Evolutionary conservation across 164 flowering plant species (phyloP), one percentile per base, ranked within the genome.

Genomic region (Vitis amurensis): DNA sequence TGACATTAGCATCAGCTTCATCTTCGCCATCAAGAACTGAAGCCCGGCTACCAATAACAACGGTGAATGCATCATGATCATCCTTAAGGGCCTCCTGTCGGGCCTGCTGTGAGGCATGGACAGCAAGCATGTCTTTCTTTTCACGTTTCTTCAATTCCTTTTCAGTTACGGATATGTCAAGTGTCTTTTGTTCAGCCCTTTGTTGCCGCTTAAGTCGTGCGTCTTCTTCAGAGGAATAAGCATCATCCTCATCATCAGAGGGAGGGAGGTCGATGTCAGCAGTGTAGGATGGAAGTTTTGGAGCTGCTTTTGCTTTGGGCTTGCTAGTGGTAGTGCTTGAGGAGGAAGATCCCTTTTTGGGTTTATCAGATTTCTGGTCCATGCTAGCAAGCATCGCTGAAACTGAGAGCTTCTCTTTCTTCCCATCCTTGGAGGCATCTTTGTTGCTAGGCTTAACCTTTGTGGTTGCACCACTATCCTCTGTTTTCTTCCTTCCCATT

Each of bases 231-330:
- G 78, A 73, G 8, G 50, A 78, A 70, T 55, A 47, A 8, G 57
- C 79, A 13, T 83, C 93, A 13, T 87, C 93, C 8, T 88, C 97
- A 4, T 85, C 86, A 71, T 89, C 93, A 11, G 90, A 88, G 1
- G 97, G 91, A 62, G 97, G 97, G 19, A 92, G 90, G 79, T 92
- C 97, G 57, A 92, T 79, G 30, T 76, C 92, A 65, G 88, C 97
- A 0, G 77, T 77, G 66, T 90, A 90, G n/a, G 94, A 80, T 9
- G 85, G 47, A 19, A n/a, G 47, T 69, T 82, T 81, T 55, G 83
- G 66, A 47, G 77, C 71, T 3, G 75, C 72, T 65, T 82, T 83
- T 4, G 78, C 19, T 60, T 85, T 80, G 37, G 85, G 76, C 59
- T 84, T 83, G 58, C 68, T 73, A 50, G 83, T 16, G 5, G 70